Percentiles rank a stretch among this genome's conserved stretches.
These are phyloP conservation scores for Larix sibirica DNA, from an alignment of 83 land plant genomes.

Conservation along the genomic window DNA sequence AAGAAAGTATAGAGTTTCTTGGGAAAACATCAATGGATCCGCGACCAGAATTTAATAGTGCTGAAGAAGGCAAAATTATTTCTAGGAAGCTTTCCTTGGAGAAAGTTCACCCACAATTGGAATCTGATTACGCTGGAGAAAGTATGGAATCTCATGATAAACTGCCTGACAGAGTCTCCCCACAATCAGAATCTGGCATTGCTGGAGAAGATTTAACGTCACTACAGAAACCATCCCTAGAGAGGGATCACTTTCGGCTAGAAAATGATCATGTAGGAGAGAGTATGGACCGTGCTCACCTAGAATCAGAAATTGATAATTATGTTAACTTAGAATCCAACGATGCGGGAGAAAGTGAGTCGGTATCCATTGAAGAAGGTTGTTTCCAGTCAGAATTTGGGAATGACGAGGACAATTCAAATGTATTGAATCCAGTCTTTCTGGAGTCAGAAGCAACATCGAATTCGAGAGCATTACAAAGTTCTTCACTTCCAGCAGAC, in stretches of 20 bases:
- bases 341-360: not conserved
- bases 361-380: not conserved
- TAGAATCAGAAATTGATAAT: not conserved
- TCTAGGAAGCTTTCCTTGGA: not conserved
- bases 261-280: not conserved
- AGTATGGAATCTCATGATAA: no score
- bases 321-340: not conserved
- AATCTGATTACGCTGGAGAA: not conserved
- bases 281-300: not conserved
- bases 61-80: not conserved
- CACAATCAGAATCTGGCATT: not conserved
- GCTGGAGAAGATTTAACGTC: not conserved
- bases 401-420: not conserved
- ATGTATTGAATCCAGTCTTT: not conserved
- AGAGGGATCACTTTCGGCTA: not conserved
- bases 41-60: not conserved
- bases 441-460: not conserved
- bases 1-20: not conserved
- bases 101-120: conserved; percentile 14
- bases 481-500: not conserved
- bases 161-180: not conserved
- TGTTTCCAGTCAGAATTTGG: not conserved
- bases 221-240: not conserved
- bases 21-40: not conserved
- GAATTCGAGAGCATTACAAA: not conserved